Base-by-base conservation (phyloP, 164 flowering plant species). In the Stephania cephalantha region DNA sequence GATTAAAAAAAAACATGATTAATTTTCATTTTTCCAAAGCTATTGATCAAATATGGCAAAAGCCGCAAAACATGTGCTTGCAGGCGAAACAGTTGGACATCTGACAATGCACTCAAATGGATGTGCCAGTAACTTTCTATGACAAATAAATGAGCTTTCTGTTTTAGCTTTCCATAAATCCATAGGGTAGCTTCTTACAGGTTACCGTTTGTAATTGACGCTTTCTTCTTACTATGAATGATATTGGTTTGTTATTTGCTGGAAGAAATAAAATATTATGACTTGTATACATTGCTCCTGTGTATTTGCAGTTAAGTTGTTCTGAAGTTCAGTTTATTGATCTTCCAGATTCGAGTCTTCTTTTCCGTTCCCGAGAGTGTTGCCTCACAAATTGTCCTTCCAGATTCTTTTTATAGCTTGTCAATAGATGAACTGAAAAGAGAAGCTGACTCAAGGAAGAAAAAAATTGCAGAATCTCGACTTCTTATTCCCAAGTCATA, bases 391-490 rank as follows among this genome's bases (percentile, higher is more conserved):
- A 91, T 91, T 75, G 89, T 85, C 82, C 78, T 91, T 75, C 97
- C 99, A 64, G 93, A 90, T 63, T 89, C 98, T 46, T 95, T 91
- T 71, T 95, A 86, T 77, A 91, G 83, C 30, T 91, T 91, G 30
- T 85, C 97, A 1, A n/a, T 75, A 74, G 89, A 80, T 70, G 99
- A 95, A 82, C 45, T 93, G 75, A 95, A 79, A 83, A 85, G 91
- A 83, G 99, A 95, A 84, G 89, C 97, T 68, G 94, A 90, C 6
- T 44, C 77, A 80, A 89, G 90, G 83, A 89, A 83, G 86, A 91
- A 95, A 81, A 91, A 89, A 82, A 77, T 95, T 29, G 97, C 86
- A 22, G 99, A 95, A 12, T 90, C 98, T 50, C 94, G 91, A 81
- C 90, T 93, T 75, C 81, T 95, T 72, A 85, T 95, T 75, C 98